Percentiles rank a stretch among this genome's conserved stretches.
These are phyloP conservation scores for Scheffersomyces ergatensis DNA, from an alignment of 805 yeast genomes.

Conservation along the genomic window DNA sequence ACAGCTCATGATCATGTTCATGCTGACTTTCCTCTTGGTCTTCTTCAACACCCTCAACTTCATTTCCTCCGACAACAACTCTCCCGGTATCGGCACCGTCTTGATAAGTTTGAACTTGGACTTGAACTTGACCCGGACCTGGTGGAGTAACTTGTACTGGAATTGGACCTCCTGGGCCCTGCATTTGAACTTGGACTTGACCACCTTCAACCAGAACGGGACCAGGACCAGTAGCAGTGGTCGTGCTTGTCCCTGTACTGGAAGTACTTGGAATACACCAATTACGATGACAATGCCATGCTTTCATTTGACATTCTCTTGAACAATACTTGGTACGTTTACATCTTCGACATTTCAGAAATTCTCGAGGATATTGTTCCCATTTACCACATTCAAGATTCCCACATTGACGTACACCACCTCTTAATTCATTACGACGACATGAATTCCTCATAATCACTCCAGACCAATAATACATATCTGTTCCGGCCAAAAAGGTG, in stretches of 20 bases:
- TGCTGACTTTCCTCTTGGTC: constrained; percentile 1
- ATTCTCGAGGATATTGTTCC: constrained; percentile 88
- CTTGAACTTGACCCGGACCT: no score
- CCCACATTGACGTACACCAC: constrained; percentile 94
- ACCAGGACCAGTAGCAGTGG: constrained; percentile 3
- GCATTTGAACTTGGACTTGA: not conserved
- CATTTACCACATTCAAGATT: constrained; percentile 89
- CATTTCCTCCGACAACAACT: not conserved
- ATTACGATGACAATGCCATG: constrained; percentile 91
- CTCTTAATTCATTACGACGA: constrained; percentile 79
- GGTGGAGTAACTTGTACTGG: no score
- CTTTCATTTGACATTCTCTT: constrained; percentile 83
- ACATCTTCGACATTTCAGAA: constrained; percentile 92
- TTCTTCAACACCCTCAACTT: not conserved
- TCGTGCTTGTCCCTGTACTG: constrained; percentile 17
- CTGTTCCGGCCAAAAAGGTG: constrained; percentile 69
- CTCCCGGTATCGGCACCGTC: no score
- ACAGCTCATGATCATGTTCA: not conserved
- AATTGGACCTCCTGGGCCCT: no score
- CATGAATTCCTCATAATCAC: constrained; percentile 97
- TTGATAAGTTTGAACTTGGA: not conserved
- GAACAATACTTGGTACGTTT: constrained; percentile 94
- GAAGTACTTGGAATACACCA: constrained; percentile 73
- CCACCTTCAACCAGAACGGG: not conserved
- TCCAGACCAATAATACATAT: constrained; percentile 94